Base-by-base conservation (phyloP, 768 basidiomycete species). In the Ephemerocybe angulata region DNA sequence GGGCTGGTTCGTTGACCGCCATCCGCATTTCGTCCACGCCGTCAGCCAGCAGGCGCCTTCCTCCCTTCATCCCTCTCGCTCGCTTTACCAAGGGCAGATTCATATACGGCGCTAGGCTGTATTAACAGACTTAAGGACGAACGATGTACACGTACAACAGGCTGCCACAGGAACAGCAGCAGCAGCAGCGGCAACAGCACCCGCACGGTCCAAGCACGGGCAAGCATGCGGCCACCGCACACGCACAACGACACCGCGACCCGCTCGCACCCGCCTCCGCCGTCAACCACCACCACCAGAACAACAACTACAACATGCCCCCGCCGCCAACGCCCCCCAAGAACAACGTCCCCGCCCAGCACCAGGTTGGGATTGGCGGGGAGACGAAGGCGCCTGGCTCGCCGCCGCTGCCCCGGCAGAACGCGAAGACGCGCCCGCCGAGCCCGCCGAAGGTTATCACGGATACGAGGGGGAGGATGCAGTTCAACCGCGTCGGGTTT, bases 351-450 rank as follows among this genome's bases (percentile, higher is more conserved):
- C n/a, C n/a, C n/a, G n/a, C n/a, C 50, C 63, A 55, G 24, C 72
- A 61, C 28, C 59, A 43, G 21, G 61, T 67, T 3, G 63, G 74
- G 0, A 72, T 73, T 5, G 73, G 74, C 54, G 70, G 66, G 35
- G 72, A 67, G 4, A 72, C 78, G 35, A 73, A 74, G 47, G 70
- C 73, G 4, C 74, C 80, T 1, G 48, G 70, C 1, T 85, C 84
- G 6, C 87, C 88, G 1, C 90, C 90, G 8, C 67, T 93, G 15
- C 85, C 87, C 31, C 79, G 89, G 53, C 90, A 92, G 75, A 93
- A 90, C 69, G 86, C 79, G 62, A 92, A 90, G 70, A 85, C 86
- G 1, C 77, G 84, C 0, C 90, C 90, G 0, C 90, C 90, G 0
- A 88, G 89, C 0, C 90, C 90, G 2, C 90, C 90, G 7, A 84